phyloP scores from a whole-genome alignment of 306 rosid species.

The Acmispon strigosus region DNA sequence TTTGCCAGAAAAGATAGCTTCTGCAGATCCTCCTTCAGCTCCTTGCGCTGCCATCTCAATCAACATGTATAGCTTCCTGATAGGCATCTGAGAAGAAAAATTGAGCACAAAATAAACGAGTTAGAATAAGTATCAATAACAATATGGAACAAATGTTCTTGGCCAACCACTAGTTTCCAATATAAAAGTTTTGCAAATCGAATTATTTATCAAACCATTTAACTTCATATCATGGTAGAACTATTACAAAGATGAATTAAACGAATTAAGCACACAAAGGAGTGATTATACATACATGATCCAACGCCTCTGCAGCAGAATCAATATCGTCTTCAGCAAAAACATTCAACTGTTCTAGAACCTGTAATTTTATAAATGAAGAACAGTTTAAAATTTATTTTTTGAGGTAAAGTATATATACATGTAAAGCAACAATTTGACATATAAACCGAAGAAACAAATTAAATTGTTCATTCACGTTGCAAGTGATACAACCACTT shows the following conservation, averaged over 20 bases:
- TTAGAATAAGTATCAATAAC: constrained; percentile 3
- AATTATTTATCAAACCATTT: background rate
- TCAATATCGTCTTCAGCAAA: constrained; percentile 71
- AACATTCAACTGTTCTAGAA: constrained; percentile 70
- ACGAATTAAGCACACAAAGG: background rate
- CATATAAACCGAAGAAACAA: background rate
- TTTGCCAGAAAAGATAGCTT: constrained; percentile 78
- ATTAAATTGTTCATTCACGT: background rate
- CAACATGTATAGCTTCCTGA: constrained; percentile 86
- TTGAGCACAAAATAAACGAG: constrained; percentile 19
- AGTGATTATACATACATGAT: constrained; percentile 51
- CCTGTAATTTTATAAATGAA: constrained; percentile 42
- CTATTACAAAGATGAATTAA: background rate
- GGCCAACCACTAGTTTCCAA: background rate
- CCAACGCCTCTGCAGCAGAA: constrained; percentile 82
- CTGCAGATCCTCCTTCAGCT: constrained; percentile 76
- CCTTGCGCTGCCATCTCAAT: constrained; percentile 99
- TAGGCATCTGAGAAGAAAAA: constrained; percentile 53
- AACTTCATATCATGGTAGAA: constrained; percentile 12
- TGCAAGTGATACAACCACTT: too few species aligned
- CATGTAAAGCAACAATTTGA: background rate
- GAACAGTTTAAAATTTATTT: background rate
- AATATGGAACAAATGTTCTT: background rate
- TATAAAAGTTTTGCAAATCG: background rate
- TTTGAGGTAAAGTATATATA: background rate